Base-by-base conservation (phyloP, 2,329 filamentous ascomycete genomes). In the Cytospora paraplurivora region DNA sequence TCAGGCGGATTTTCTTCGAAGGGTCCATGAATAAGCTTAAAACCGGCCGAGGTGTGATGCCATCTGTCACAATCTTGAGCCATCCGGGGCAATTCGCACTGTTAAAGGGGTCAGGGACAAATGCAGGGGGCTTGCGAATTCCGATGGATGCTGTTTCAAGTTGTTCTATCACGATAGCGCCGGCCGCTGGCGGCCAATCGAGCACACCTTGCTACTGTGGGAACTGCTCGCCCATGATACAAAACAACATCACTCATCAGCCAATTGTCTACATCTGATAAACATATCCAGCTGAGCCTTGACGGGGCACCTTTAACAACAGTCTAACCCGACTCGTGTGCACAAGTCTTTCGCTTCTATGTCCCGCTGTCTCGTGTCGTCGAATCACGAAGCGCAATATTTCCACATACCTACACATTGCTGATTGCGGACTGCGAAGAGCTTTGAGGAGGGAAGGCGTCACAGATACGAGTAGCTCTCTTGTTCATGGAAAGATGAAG, bases 101-200 rank as follows among this genome's bases (percentile, higher is more conserved):
- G 55, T 37, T 61, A 38, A 55, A 44, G 59, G 58, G 50, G n/a
- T 6, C 32, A 38, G 38, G 27, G 33, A 44, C 41, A 21, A 38
- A 61, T 52, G 59, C 59, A 61, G 59, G 59, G 59, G 57, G 51
- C 32, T 21, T 38, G 47, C 59, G 38, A 50, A 61, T 55, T 49
- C 54, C 37, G 49, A 35, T 51, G 59, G 58, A 32, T 61, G 33
- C 37, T 61, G 59, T 61, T 61, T 61, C 59, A 61, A 44, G 13
- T 61, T 49, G 12, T 44, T 19, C 59, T 61, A 27, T 27, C 27
- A 4, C 27, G 27, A 27, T 27, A 47, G 44, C 59, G 51, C 41
- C 55, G 59, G 38, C 59, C n/a, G 49, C 41, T 38, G 35, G 8
- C 49, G 59, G 51, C 59, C 59, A 61, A 61, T 61, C 51, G 59